phyloP scores from a whole-genome alignment of 164 flowering plant species.

The Macadamia tetraphylla region DNA sequence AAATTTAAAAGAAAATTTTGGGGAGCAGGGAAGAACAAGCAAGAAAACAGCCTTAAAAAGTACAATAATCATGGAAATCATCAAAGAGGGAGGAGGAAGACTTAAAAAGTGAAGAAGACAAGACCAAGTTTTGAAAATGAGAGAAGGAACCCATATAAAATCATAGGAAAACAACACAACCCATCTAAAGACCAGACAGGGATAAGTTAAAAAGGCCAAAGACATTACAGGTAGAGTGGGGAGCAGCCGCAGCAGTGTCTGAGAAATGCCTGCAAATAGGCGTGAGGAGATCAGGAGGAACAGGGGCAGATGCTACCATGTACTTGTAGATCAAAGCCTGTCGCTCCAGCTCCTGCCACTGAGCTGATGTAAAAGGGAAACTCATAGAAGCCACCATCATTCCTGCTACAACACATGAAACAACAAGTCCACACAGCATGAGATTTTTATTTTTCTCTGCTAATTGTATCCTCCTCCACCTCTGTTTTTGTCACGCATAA shows the following conservation, averaged over 20 bases:
- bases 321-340: constrained; percentile 62
- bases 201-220: not conserved
- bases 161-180: too few species aligned
- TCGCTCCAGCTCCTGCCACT: constrained; percentile 66
- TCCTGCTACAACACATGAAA: constrained; percentile 4
- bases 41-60: too few species aligned
- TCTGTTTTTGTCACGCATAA: not conserved
- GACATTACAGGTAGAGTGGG: constrained; percentile 23
- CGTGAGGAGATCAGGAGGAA: constrained; percentile 57
- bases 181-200: not conserved
- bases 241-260: constrained; percentile 6
- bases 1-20: not conserved
- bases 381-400: constrained; percentile 22
- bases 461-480: not conserved
- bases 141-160: too few species aligned
- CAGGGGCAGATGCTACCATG: constrained; percentile 60
- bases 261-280: constrained; percentile 24
- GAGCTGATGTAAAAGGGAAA: constrained; percentile 52
- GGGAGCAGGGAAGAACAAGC: not conserved
- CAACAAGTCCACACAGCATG: constrained; percentile 5
- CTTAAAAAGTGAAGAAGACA: too few species aligned
- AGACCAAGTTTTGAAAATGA: too few species aligned
- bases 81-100: too few species aligned
- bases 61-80: too few species aligned
- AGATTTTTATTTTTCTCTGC: not conserved